Conservation (phyloP, 305 asterid genomes). For the Fraxinus albicans region DNA sequence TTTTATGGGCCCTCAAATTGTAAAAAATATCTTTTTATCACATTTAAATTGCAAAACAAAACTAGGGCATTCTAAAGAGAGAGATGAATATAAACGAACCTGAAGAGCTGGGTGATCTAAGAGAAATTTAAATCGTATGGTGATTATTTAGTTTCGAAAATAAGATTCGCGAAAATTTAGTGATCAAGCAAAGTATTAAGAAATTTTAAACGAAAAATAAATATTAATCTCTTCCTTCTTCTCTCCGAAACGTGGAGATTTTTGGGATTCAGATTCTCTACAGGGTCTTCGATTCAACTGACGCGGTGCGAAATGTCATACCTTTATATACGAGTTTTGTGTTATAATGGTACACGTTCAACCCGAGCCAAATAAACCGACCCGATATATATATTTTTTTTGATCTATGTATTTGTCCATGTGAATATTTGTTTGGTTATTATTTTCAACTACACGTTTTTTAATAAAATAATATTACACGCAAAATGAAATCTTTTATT, state of each 20-base stretch:
- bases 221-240: slow-evolving; percentile 10
- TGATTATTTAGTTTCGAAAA: slow-evolving; percentile 28
- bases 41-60: neutral
- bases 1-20: slow-evolving; percentile 15
- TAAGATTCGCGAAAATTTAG: slow-evolving; percentile 31
- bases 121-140: slow-evolving; percentile 35
- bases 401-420: too few species aligned
- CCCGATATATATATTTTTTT: too few species aligned
- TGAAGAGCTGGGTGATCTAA: slow-evolving; percentile 39
- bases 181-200: slow-evolving; percentile 18
- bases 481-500: too few species aligned
- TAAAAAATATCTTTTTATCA: neutral
- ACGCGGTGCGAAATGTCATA: neutral
- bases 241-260: neutral
- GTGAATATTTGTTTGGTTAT: too few species aligned
- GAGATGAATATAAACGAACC: slow-evolving; percentile 32
- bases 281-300: neutral
- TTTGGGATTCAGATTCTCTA: slow-evolving; percentile 1
- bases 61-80: slow-evolving; percentile 12
- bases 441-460: too few species aligned
- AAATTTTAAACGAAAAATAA: slow-evolving; percentile 18
- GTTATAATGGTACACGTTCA: neutral
- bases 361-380: neutral
- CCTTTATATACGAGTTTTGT: neutral
- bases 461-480: too few species aligned